Base-by-base conservation (phyloP, 2,329 filamentous ascomycete species). In the Exophiala xenobiotica region DNA sequence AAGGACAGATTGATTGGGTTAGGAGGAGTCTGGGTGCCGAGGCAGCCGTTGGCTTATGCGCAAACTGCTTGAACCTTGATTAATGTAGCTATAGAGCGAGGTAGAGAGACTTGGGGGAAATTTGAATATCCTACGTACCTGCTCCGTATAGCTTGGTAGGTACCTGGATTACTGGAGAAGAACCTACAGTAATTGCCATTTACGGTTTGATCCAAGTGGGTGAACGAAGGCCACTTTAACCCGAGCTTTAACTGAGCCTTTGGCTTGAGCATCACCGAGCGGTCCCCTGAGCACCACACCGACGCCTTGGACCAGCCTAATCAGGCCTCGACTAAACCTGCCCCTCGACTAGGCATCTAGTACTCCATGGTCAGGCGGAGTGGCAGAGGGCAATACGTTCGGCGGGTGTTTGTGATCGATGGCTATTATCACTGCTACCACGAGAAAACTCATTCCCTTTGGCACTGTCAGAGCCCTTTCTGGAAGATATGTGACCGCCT, bases 331-430 rank as follows among this genome's bases (percentile, higher is more conserved):
- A 14, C 29, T 33, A 33, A 33, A 33, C 64, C 85, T 91, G 33
- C 97, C 26, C 12, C 26, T 29, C 26, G 26, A 29, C 26, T 29
- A 29, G 26, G 26, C 26, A 29, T 29, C 26, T 79, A n/a, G n/a
- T n/a, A n/a, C n/a, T n/a, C n/a, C n/a, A n/a, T n/a, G n/a, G n/a
- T n/a, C n/a, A n/a, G n/a, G n/a, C n/a, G n/a, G n/a, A n/a, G n/a
- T n/a, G n/a, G n/a, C n/a, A n/a, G n/a, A n/a, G n/a, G n/a, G n/a
- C n/a, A n/a, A n/a, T n/a, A n/a, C n/a, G n/a, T n/a, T n/a, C n/a
- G n/a, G n/a, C n/a, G n/a, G n/a, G n/a, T n/a, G n/a, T n/a, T n/a
- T n/a, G n/a, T n/a, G n/a, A n/a, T n/a, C n/a, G n/a, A n/a, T n/a
- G n/a, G n/a, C n/a, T n/a, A n/a, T n/a, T n/a, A n/a, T n/a, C n/a